A percentile compares a stretch with the other conserved stretches of the same genome.
phyloP scores from a whole-genome alignment of 73 alveolate species.

The Paramecium primaurelia region DNA sequence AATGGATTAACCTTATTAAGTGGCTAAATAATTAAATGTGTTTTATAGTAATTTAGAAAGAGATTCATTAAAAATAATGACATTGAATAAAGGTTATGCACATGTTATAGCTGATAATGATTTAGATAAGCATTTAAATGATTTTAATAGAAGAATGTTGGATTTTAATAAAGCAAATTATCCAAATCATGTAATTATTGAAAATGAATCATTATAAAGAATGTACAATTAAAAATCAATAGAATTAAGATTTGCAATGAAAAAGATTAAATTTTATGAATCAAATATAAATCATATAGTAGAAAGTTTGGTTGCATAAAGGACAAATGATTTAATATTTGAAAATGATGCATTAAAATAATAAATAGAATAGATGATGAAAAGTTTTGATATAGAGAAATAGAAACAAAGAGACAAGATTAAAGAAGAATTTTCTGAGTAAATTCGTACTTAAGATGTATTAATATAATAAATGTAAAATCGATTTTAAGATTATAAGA shows the following conservation, averaged over 20 bases:
- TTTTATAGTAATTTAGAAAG: slow-evolving; percentile 28
- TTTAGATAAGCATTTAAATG: neutral
- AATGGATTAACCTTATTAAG: neutral
- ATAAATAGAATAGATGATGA: neutral
- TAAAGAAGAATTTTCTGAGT: neutral
- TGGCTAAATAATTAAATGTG: neutral
- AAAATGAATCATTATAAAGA: neutral
- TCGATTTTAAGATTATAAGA: slow-evolving; percentile 40
- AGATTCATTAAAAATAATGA: neutral
- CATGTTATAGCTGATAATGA: slow-evolving; percentile 34
- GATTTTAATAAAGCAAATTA: neutral
- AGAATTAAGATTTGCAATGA: neutral
- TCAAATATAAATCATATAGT: slow-evolving; percentile 11
- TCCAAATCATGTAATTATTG: neutral
- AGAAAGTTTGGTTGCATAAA: slow-evolving; percentile 36
- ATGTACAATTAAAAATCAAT: slow-evolving; percentile 29
- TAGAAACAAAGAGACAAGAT: neutral
- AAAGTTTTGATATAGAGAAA: slow-evolving; percentile 4
- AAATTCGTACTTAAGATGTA: neutral
- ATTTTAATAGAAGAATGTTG: neutral
- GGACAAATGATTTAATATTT: slow-evolving; percentile 36
- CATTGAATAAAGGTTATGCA: slow-evolving; percentile 31
- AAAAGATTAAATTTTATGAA: slow-evolving; percentile 13
- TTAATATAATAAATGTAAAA: neutral
- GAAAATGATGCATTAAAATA: slow-evolving; percentile 35